Evolutionary conservation across 192 early-diverging fungal genomes (phyloP).

Genomic region (Podila verticillata): DNA sequence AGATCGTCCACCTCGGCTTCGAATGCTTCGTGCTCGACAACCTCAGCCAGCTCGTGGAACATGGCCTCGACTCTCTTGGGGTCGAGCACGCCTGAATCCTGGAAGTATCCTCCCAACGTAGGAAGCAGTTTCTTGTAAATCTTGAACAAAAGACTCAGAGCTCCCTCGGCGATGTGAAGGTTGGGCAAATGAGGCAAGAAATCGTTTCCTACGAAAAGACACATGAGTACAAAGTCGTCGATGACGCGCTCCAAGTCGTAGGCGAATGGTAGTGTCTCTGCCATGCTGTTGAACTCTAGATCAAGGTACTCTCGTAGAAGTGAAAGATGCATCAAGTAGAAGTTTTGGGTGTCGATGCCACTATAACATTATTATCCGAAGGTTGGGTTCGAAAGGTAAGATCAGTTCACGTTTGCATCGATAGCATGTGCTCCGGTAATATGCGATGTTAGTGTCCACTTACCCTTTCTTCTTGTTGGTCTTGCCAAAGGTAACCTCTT

Average conservation of each 20-base stretch:
- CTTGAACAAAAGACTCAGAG: constrained; percentile 74
- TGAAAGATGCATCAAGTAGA: constrained; percentile 86
- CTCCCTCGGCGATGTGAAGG: constrained; percentile 94
- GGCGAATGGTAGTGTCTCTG: constrained; percentile 62
- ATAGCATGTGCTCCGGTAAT: background rate
- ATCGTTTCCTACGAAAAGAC: constrained; percentile 98
- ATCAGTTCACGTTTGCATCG: background rate
- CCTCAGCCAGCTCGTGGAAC: constrained; percentile 67
- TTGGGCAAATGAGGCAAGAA: constrained; percentile 90
- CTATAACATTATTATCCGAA: constrained; percentile 11
- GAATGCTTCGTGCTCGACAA: constrained; percentile 60
- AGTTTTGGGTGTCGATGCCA: constrained; percentile 64
- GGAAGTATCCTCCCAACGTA: constrained; percentile 86
- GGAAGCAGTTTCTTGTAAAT: constrained; percentile 74
- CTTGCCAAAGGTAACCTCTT: constrained; percentile 88
- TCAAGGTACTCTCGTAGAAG: constrained; percentile 94
- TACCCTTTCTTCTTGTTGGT: constrained; percentile 65
- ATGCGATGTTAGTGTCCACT: background rate
- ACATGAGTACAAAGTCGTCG: constrained; percentile 95
- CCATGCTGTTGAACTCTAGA: constrained; percentile 78
- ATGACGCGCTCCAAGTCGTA: constrained; percentile 94
- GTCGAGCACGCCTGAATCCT: constrained; percentile 80
- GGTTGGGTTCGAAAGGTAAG: background rate
- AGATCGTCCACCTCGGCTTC: constrained; percentile 57
- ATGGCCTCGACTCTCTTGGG: constrained; percentile 68